A percentile compares a stretch with the other conserved stretches of the same genome.
phyloP scores from a whole-genome alignment of 768 basidiomycete genomes.

The Phlebiopsis flavidoalba region DNA sequence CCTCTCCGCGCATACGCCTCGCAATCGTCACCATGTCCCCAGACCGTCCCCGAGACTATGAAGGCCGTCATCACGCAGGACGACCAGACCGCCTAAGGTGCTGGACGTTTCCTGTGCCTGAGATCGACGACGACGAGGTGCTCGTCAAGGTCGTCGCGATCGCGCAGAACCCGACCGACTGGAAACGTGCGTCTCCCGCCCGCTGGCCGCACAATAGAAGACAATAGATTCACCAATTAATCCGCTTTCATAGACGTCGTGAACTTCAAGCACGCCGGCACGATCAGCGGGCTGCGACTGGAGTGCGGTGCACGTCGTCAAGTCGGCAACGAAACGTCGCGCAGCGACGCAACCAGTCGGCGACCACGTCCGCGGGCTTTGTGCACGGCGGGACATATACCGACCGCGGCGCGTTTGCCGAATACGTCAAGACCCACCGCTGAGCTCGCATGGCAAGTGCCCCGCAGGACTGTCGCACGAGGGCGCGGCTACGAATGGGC shows the following conservation, averaged over 20 bases:
- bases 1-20: background rate
- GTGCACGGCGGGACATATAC: conserved; percentile 20
- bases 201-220: too few species aligned
- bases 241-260: conserved; percentile 8
- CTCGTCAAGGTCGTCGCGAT: conserved; percentile 21
- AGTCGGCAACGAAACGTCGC: conserved; percentile 17
- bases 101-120: conserved; percentile 18
- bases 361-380: conserved; percentile 23
- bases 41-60: conserved; percentile 17
- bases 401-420: conserved; percentile 23
- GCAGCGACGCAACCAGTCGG: conserved; percentile 17
- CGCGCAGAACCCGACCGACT: conserved; percentile 24
- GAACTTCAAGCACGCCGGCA: conserved; percentile 11
- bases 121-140: conserved; percentile 19
- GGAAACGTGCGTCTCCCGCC: conserved; percentile 14
- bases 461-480: conserved; percentile 16
- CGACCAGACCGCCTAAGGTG: conserved; percentile 11
- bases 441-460: conserved; percentile 20
- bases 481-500: conserved; percentile 16
- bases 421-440: conserved; percentile 22
- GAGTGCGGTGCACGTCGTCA: conserved; percentile 20
- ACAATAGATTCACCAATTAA: background rate
- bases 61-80: conserved; percentile 17
- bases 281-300: conserved; percentile 25
- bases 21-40: background rate